Evolutionary conservation across 1,284 basidiomycete genomes (phyloP).

Genomic region (Malassezia japonica): DNA sequence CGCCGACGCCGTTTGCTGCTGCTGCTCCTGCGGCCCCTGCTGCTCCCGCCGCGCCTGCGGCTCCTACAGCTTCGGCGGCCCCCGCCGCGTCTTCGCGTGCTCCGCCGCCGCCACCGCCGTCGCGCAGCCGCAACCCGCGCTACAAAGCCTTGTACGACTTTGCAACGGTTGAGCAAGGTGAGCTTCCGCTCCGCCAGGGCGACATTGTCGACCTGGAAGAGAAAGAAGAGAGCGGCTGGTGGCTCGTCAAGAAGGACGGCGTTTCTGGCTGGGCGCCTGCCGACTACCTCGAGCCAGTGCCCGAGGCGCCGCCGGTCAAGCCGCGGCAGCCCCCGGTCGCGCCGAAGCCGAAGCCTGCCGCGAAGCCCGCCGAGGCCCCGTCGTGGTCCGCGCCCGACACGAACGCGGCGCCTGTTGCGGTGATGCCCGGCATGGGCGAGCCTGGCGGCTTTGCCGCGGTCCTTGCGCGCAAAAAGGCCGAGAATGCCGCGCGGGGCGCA

Average conservation of each 20-base stretch:
- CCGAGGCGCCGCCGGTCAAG: constrained; percentile 58
- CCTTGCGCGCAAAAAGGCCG: constrained; percentile 49
- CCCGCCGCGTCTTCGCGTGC: constrained; percentile 51
- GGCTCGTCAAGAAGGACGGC: constrained; percentile 78
- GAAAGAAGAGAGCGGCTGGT: constrained; percentile 75
- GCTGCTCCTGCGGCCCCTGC: constrained; percentile 16
- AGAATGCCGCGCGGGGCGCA: constrained; percentile 23
- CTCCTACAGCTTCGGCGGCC: constrained; percentile 43
- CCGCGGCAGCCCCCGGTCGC: constrained; percentile 24
- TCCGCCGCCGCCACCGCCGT: constrained; percentile 54
- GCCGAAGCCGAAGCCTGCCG: constrained; percentile 21
- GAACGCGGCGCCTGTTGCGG: constrained; percentile 47
- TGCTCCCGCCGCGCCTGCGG: constrained; percentile 13
- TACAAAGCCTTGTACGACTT: constrained; percentile 66
- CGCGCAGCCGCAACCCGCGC: constrained; percentile 55
- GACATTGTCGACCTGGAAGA: constrained; percentile 83
- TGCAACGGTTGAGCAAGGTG: constrained; percentile 71
- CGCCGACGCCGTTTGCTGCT: neutral
- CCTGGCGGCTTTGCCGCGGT: constrained; percentile 49
- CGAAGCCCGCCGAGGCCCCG: constrained; percentile 49
- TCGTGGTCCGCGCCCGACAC: constrained; percentile 36
- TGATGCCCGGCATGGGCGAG: constrained; percentile 50
- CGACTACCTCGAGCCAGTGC: constrained; percentile 65
- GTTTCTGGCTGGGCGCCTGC: constrained; percentile 88
- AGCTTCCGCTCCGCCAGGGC: constrained; percentile 80